Percentiles rank a stretch among this genome's conserved stretches.
These are phyloP conservation scores for Ceratocystiopsis minuta DNA, from an alignment of 2,329 filamentous ascomycete genomes.

Conservation along the genomic window DNA sequence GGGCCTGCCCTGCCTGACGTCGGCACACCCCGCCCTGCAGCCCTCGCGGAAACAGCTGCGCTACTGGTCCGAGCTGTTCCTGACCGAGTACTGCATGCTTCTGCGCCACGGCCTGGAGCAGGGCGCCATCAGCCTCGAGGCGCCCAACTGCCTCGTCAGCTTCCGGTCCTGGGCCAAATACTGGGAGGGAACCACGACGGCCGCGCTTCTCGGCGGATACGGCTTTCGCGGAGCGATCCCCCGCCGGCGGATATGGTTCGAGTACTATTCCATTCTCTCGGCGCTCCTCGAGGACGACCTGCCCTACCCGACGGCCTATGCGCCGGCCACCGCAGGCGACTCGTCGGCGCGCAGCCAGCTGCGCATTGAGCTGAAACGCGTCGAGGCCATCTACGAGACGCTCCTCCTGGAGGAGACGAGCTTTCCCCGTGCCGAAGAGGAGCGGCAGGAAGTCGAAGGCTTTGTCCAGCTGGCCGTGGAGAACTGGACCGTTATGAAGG, in stretches of 20 bases:
- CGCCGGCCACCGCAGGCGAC: slow-evolving; percentile 24
- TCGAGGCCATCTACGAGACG: slow-evolving; percentile 64
- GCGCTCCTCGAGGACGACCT: slow-evolving; percentile 51
- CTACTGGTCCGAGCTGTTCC: slow-evolving; percentile 61
- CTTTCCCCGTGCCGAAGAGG: slow-evolving; percentile 71
- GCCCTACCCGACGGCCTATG: slow-evolving; percentile 35
- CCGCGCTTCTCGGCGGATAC: slow-evolving; percentile 32
- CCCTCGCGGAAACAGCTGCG: slow-evolving; percentile 37
- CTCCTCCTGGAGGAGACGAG: slow-evolving; percentile 59
- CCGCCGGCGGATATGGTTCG: slow-evolving; percentile 58
- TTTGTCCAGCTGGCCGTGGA: slow-evolving; percentile 64
- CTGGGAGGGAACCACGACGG: slow-evolving; percentile 34
- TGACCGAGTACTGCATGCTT: slow-evolving; percentile 59
- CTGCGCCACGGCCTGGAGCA: slow-evolving; percentile 40
- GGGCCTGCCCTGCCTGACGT: slow-evolving; percentile 43
- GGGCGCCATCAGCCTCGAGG: slow-evolving; percentile 29
- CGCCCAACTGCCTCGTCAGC: slow-evolving; percentile 34
- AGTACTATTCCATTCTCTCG: slow-evolving; percentile 69
- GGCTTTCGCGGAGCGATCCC: slow-evolving; percentile 42
- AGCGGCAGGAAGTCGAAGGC: slow-evolving; percentile 59
- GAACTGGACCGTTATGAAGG: slow-evolving; percentile 75
- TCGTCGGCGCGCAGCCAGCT: slow-evolving; percentile 41
- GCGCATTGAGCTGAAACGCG: slow-evolving; percentile 57
- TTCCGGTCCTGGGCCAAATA: slow-evolving; percentile 54
- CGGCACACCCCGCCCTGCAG: slow-evolving; percentile 24